Base-by-base conservation (phyloP, 2,329 filamentous ascomycete genomes). In the Cladosporium oxysporum region DNA sequence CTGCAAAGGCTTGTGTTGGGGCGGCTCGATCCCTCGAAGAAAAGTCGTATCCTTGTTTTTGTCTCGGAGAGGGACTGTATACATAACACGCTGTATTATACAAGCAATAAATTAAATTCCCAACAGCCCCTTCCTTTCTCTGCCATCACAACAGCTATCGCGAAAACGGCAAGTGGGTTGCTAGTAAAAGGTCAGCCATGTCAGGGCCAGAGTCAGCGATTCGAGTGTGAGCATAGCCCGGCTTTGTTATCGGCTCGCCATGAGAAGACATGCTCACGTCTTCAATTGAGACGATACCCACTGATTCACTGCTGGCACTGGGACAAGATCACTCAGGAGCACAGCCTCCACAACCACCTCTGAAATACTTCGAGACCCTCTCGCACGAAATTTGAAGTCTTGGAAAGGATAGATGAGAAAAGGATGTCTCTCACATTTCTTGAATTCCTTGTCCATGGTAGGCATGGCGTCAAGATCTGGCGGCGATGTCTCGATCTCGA, bases 81-180 rank as follows among this genome's bases (percentile, higher is more conserved):
- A 35, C 29, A 62, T 62, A 62, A 18, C 23, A 52, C 50, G 59
- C 29, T 62, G 59, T 62, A 62, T 23, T 52, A 52, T 52, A 62
- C 44, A 62, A 28, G 21, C n/a, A 26, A 35, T 28, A 31, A 33
- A 55, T 3, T 21, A 10, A 55, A 29, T 55, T 14, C 11, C 18
- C 12, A 33, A 18, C 28, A 55, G 52, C 16, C 52, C 52, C 12
- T 53, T 21, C 12, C 29, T 29, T 21, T 10, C 28, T 29, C 28
- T 31, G n/a, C 5, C 18, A n/a, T 31, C 16, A 29, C 23, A n/a
- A n/a, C 16, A n/a, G 21, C n/a, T 7, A 12, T 7, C 4, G 26
- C 16, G 16, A 55, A 21, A 33, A 1, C 29, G 21, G n/a, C 5
- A 18, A 33, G 12, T 2, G 28, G 5, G 28, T 18, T 10, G 6